These are phyloP conservation scores for Ichthyophthirius multifiliis DNA, from an alignment of 169 alveolate genomes.

Conservation along the genomic window DNA sequence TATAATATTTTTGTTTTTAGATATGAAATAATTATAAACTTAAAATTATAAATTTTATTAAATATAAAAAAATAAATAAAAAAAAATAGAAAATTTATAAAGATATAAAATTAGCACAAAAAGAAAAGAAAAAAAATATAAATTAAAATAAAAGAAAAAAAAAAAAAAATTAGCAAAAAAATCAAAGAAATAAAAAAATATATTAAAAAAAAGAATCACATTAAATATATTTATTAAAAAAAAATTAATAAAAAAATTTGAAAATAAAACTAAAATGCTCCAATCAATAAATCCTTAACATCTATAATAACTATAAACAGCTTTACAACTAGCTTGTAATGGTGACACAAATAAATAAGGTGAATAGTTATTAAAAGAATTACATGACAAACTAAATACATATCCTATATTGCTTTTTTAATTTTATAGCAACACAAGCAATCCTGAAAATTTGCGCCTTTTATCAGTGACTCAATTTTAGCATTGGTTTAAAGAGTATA, in stretches of 20 bases:
- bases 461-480: background rate
- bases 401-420: background rate
- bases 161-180: background rate
- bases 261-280: too few relatives aligned
- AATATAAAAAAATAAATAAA: too few relatives aligned
- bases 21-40: too few relatives aligned
- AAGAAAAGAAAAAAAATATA: background rate
- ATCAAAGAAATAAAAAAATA: too few relatives aligned
- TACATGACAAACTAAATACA: background rate
- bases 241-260: background rate
- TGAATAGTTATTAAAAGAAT: background rate
- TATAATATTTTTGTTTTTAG: too few relatives aligned
- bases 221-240: background rate
- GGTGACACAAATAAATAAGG: background rate
- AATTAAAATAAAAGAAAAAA: background rate
- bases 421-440: background rate
- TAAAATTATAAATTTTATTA: too few relatives aligned
- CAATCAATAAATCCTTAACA: too few relatives aligned
- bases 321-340: background rate
- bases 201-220: too few relatives aligned
- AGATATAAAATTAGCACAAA: background rate
- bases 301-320: too few relatives aligned
- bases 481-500: conserved; percentile 6
- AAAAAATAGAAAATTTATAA: background rate
- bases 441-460: background rate